Conservation (phyloP, 2,329 filamentous ascomycete genomes). For the Westerdykella sp. region DNA sequence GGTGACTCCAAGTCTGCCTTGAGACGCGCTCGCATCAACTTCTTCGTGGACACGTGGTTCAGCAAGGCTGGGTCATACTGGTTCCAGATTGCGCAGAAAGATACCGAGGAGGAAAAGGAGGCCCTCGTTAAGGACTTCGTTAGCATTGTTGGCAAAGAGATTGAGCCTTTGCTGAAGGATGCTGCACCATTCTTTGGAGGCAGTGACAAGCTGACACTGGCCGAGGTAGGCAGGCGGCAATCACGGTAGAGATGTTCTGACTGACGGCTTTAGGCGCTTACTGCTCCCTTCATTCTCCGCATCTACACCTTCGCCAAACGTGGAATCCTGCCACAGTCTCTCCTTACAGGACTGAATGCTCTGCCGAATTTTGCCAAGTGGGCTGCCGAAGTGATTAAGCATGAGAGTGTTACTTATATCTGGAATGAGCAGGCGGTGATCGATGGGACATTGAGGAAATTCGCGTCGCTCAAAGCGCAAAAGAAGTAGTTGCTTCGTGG, state of each 20-base stretch:
- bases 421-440: slow-evolving; percentile 28
- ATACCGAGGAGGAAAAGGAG: slow-evolving; percentile 41
- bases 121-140: slow-evolving; percentile 48
- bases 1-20: slow-evolving; percentile 52
- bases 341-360: slow-evolving; percentile 45
- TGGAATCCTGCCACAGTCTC: slow-evolving; percentile 47
- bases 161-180: slow-evolving; percentile 61
- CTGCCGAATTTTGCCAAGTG: slow-evolving; percentile 65
- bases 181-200: slow-evolving; percentile 44
- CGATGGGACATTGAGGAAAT: slow-evolving; percentile 12
- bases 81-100: slow-evolving; percentile 43
- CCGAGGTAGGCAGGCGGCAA: slow-evolving; percentile 52
- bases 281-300: slow-evolving; percentile 62
- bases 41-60: slow-evolving; percentile 67
- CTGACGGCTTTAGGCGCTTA: slow-evolving; percentile 46
- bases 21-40: slow-evolving; percentile 58
- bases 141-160: slow-evolving; percentile 57
- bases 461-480: slow-evolving; percentile 23
- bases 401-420: slow-evolving; percentile 57
- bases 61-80: slow-evolving; percentile 52
- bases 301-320: slow-evolving; percentile 51
- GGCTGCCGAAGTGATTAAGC: slow-evolving; percentile 53
- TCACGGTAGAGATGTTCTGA: not conserved
- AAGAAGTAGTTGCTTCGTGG: slow-evolving; percentile 6
- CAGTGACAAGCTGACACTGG: slow-evolving; percentile 56